Conservation (phyloP, 2,329 filamentous ascomycete species). For the Fusarium anguioides region DNA sequence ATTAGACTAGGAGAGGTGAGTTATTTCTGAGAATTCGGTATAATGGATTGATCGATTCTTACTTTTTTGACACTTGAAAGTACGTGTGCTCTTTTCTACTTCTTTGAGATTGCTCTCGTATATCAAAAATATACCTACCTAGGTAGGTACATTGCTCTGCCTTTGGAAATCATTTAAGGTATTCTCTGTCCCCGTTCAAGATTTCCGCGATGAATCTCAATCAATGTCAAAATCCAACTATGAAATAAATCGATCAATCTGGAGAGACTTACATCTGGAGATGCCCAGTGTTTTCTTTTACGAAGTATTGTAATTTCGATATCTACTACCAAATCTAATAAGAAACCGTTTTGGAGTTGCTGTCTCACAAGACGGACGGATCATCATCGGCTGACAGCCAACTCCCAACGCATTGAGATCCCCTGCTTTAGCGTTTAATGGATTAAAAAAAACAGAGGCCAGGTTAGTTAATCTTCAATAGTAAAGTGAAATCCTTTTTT, state of each 20-base stretch:
- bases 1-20: too few species aligned
- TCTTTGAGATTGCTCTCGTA: neutral
- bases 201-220: too few species aligned
- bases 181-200: too few species aligned
- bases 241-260: neutral
- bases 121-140: neutral
- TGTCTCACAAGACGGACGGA: slow-evolving; percentile 12
- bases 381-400: slow-evolving; percentile 27
- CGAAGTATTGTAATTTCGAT: neutral
- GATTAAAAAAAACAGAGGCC: slow-evolving; percentile 6
- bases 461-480: slow-evolving; percentile 17
- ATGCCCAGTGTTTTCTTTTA: neutral
- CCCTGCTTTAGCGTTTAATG: slow-evolving; percentile 21
- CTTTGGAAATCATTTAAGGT: too few species aligned
- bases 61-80: too few species aligned
- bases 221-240: neutral
- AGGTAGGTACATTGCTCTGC: too few species aligned
- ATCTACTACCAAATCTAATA: neutral
- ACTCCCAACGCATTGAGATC: slow-evolving; percentile 10
- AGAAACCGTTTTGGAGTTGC: slow-evolving; percentile 1
- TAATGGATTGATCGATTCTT: neutral
- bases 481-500: neutral
- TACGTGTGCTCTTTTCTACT: neutral
- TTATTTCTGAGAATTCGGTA: neutral
- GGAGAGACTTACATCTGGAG: neutral